These are phyloP conservation scores for Chenopodium berlandieri DNA, from an alignment of 148 eudicot species.

Conservation along the genomic window DNA sequence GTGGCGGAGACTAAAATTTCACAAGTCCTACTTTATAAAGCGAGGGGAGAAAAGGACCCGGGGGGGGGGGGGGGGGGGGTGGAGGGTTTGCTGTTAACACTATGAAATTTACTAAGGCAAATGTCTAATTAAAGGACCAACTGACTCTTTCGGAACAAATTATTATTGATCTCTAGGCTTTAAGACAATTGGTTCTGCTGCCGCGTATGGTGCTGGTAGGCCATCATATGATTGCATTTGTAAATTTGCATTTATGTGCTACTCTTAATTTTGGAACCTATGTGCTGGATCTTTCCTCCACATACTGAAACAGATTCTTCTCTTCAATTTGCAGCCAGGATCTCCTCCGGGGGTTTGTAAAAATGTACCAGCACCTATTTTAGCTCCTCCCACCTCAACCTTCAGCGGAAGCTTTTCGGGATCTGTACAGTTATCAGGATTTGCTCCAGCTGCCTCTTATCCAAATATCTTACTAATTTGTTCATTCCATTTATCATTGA, in stretches of 20 bases:
- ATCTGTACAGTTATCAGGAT: slow-evolving; percentile 75
- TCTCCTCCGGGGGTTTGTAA: slow-evolving; percentile 79
- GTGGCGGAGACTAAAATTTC: neutral
- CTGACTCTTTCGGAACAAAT: neutral
- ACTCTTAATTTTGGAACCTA: neutral
- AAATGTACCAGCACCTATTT: slow-evolving; percentile 43
- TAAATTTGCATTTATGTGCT: neutral
- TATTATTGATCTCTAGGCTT: neutral
- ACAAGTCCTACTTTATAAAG: neutral
- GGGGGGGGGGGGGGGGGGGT: neutral
- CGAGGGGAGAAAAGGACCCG: too few species aligned
- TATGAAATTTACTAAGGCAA: neutral
- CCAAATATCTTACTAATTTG: slow-evolving; percentile 33
- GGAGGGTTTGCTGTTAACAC: neutral
- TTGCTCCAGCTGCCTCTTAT: slow-evolving; percentile 40
- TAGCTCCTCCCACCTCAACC: slow-evolving; percentile 41
- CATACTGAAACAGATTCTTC: neutral
- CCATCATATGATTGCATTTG: neutral
- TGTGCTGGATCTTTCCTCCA: neutral
- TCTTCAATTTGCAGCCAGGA: slow-evolving; percentile 58
- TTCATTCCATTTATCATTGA: slow-evolving; percentile 34
- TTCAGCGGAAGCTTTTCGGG: slow-evolving; percentile 79
- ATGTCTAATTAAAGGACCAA: neutral
- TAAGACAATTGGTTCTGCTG: neutral
- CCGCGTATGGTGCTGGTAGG: neutral